These are phyloP conservation scores for Fusarium pininemorale DNA, from an alignment of 2,329 filamentous ascomycete species.

Conservation along the genomic window DNA sequence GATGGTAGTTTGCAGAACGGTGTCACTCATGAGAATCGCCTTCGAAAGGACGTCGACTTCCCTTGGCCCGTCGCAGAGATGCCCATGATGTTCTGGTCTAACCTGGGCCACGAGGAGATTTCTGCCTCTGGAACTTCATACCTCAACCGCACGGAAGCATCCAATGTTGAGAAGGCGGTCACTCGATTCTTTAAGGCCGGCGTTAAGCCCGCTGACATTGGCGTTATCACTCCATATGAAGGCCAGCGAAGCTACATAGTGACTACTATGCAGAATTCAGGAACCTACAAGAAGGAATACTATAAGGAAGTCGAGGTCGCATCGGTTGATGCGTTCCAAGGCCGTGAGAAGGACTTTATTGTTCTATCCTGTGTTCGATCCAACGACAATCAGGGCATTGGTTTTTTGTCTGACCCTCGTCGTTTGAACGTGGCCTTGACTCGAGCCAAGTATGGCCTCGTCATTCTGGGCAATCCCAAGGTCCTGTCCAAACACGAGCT, in stretches of 20 bases:
- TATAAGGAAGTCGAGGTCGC: conserved; percentile 99
- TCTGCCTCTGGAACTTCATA: conserved; percentile 98
- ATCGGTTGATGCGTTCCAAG: conserved; percentile 98
- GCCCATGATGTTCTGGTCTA: conserved; percentile 99
- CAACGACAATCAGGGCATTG: conserved; percentile 98
- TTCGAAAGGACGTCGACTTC: conserved; percentile 95
- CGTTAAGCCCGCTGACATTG: conserved; percentile 91
- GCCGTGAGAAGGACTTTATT: conserved; percentile 98
- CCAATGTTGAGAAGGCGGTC: conserved; percentile 98
- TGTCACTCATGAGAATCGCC: conserved; percentile 86
- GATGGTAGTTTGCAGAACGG: conserved; percentile 97
- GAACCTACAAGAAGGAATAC: conserved; percentile 96
- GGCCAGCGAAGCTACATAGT: conserved; percentile 98
- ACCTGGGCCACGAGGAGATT: conserved; percentile 96
- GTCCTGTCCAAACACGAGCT: conserved; percentile 97
- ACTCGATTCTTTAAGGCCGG: conserved; percentile 99
- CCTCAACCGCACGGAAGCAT: conserved; percentile 95
- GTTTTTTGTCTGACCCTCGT: conserved; percentile 96
- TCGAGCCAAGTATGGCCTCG: conserved; percentile 94
- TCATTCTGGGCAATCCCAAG: conserved; percentile 97
- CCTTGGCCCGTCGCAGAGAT: conserved; percentile 94
- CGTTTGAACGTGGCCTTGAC: conserved; percentile 97
- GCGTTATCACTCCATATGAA: conserved; percentile 98
- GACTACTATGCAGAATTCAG: conserved; percentile 98
- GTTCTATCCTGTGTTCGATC: conserved; percentile 97